phyloP scores from a whole-genome alignment of 768 basidiomycete genomes.

The Multifurca ochricompacta region DNA sequence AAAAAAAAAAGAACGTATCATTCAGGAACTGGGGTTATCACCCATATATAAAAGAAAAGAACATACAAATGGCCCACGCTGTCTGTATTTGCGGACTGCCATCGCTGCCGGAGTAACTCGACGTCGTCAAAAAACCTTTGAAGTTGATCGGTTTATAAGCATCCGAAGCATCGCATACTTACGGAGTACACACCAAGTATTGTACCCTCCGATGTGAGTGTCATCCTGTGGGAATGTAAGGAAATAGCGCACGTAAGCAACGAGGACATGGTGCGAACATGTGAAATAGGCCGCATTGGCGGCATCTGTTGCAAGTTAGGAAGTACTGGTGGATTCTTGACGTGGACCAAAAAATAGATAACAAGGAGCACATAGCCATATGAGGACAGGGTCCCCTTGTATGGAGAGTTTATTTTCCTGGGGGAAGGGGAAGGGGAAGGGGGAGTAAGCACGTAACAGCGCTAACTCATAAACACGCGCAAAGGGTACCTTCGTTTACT shows the following conservation, averaged over 20 bases:
- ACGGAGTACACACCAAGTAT: constrained; percentile 50
- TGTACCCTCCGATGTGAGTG: constrained; percentile 70
- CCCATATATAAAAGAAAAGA: background rate
- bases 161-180: background rate
- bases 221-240: constrained; percentile 49
- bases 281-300: constrained; percentile 77
- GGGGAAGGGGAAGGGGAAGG: background rate
- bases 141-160: background rate
- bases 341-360: constrained; percentile 95
- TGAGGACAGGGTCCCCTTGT: constrained; percentile 91
- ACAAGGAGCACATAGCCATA: constrained; percentile 98
- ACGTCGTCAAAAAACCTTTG: constrained; percentile 95
- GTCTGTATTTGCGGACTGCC: constrained; percentile 91
- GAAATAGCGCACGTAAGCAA: constrained; percentile 1
- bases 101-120: constrained; percentile 82
- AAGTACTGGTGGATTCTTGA: constrained; percentile 93
- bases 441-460: background rate
- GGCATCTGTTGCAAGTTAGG: constrained; percentile 96
- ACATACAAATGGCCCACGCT: constrained; percentile 87
- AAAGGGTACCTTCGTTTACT: constrained; percentile 73
- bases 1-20: background rate
- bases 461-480: constrained; percentile 17
- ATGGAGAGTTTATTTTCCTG: constrained; percentile 98
- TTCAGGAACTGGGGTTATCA: constrained; percentile 7
- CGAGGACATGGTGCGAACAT: constrained; percentile 34